Evolutionary conservation across 83 land plant genomes (phyloP), one percentile per base, ranked within the genome.

Genomic region (Diphasiastrum complanatum): DNA sequence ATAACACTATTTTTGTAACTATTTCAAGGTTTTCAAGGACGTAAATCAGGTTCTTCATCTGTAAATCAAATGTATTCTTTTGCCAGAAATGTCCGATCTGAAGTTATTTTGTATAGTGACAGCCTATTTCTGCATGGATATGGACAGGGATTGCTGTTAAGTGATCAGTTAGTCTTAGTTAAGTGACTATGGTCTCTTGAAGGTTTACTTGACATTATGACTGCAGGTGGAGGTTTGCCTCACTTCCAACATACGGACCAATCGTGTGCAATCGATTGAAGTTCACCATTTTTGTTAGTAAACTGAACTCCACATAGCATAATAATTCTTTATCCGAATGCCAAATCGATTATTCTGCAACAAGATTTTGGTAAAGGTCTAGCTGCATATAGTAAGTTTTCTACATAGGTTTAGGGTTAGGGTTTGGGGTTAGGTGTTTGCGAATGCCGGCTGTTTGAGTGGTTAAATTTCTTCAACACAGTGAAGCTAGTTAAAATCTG

Each of bases 161-260:
- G n/a, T n/a, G n/a, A n/a, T n/a, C n/a, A n/a, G n/a, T n/a, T n/a
- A n/a, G n/a, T n/a, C n/a, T n/a, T n/a, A n/a, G n/a, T n/a, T n/a
- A n/a, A n/a, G 43, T 6, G 58, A 23, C n/a, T 54, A 6, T 54
- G 25, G 24, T 18, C 33, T 26, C 25, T 54, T n/a, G n/a, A n/a
- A n/a, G n/a, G n/a, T n/a, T n/a, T n/a, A n/a, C n/a, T n/a, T n/a
- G n/a, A n/a, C n/a, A n/a, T n/a, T n/a, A n/a, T n/a, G n/a, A n/a
- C n/a, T n/a, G 30, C 90, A 89, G 96, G 93, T 91, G 71, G 97
- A 91, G 72, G 91, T 91, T 34, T 91, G 97, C 74, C 72, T 87
- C 80, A 87, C 97, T 57, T 91, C 97, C 34, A 91, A 91, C 63
- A 53, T 92, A 63, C 62, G 70, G 34, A 83, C 95, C 19, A 54